Evolutionary conservation across 1,284 basidiomycete species (phyloP).

Genomic region (Clitocybe nebularis): DNA sequence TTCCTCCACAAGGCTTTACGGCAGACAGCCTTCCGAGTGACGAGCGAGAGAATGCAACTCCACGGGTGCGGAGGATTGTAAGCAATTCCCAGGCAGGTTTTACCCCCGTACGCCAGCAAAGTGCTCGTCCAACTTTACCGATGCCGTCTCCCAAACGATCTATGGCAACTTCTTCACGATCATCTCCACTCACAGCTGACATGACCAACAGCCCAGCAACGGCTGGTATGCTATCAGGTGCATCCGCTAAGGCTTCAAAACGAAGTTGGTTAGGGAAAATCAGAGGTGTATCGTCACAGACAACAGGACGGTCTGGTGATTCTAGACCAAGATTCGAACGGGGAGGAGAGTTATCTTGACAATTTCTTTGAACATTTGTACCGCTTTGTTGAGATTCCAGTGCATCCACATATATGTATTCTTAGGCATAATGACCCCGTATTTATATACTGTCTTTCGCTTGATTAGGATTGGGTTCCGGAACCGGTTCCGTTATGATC

Average conservation of each 20-base stretch:
- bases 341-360: conserved; percentile 20
- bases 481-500: neutral
- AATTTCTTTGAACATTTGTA: conserved; percentile 5
- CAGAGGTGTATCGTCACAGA: conserved; percentile 37
- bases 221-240: conserved; percentile 22
- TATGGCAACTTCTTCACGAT: conserved; percentile 21
- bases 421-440: conserved; percentile 14
- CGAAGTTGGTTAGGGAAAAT: conserved; percentile 65
- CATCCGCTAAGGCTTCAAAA: conserved; percentile 40
- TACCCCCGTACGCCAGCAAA: conserved; percentile 59
- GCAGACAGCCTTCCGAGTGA: conserved; percentile 43
- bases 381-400: conserved; percentile 10
- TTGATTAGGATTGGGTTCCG: too few relatives aligned
- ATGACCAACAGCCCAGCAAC: conserved; percentile 61
- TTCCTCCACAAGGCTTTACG: conserved; percentile 61
- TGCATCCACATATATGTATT: conserved; percentile 22
- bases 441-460: neutral
- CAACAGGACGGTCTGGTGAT: conserved; percentile 23
- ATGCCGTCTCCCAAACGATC: conserved; percentile 44
- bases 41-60: conserved; percentile 43
- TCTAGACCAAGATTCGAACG: conserved; percentile 21
- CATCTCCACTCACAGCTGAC: conserved; percentile 48
- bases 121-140: conserved; percentile 32
- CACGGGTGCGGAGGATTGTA: conserved; percentile 51
- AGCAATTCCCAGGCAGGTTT: conserved; percentile 62